These are phyloP conservation scores for Aulographum hederae DNA, from an alignment of 2,329 filamentous ascomycete species.

Conservation along the genomic window DNA sequence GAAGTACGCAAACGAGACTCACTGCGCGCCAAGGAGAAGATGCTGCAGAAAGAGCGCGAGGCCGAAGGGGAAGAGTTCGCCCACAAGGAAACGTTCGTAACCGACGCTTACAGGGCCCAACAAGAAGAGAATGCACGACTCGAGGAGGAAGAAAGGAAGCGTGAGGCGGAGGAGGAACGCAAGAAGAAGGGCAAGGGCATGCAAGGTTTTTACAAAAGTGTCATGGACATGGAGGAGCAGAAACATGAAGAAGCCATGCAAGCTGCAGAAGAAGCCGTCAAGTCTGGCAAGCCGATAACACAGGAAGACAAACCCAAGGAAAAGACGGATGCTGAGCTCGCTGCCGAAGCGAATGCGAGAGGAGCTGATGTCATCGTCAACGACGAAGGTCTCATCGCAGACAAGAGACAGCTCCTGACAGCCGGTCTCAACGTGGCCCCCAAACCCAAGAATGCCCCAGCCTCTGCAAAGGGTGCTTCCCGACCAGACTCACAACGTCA, in stretches of 20 bases:
- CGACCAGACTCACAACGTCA: constrained; percentile 5
- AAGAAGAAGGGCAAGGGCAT: constrained; percentile 46
- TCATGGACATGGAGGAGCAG: constrained; percentile 53
- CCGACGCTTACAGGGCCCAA: constrained; percentile 63
- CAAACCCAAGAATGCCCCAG: constrained; percentile 36
- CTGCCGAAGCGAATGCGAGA: constrained; percentile 46
- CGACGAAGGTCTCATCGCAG: constrained; percentile 67
- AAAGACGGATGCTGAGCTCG: constrained; percentile 44
- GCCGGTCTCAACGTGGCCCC: constrained; percentile 57
- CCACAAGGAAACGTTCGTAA: constrained; percentile 76
- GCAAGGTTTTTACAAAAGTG: constrained; percentile 58
- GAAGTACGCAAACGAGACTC: constrained; percentile 62
- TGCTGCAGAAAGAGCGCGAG: constrained; percentile 58
- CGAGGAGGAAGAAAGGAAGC: constrained; percentile 51
- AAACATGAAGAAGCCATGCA: constrained; percentile 51
- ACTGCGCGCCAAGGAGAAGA: constrained; percentile 62
- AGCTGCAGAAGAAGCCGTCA: constrained; percentile 31
- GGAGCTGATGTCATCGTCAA: constrained; percentile 51
- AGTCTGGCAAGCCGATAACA: constrained; percentile 15
- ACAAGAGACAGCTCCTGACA: constrained; percentile 62
- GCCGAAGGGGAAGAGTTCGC: constrained; percentile 65
- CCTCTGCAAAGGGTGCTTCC: constrained; percentile 7
- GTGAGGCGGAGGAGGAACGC: constrained; percentile 47
- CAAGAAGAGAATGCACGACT: constrained; percentile 54
- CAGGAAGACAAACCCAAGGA: constrained; percentile 23